Conservation (phyloP, 805 yeast genomes). For the Zygosaccharomyces lentus region DNA sequence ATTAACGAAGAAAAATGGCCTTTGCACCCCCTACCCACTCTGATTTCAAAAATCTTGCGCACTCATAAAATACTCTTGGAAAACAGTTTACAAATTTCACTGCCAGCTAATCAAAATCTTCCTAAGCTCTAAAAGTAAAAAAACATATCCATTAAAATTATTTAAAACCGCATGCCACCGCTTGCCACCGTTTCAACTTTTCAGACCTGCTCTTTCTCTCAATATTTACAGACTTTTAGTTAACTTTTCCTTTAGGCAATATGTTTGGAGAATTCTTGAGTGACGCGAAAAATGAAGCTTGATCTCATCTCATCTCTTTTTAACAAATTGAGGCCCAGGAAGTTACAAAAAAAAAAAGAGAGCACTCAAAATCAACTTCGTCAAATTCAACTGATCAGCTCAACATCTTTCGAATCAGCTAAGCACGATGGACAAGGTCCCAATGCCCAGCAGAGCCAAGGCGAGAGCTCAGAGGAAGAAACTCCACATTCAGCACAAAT, state of each 20-base stretch:
- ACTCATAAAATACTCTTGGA: too few relatives aligned
- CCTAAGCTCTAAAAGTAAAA: too few relatives aligned
- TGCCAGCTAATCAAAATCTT: too few relatives aligned
- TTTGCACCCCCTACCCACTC: too few relatives aligned
- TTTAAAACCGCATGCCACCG: too few relatives aligned
- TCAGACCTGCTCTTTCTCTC: background rate
- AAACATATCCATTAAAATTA: too few relatives aligned
- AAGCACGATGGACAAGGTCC: constrained; percentile 10
- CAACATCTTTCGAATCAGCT: background rate
- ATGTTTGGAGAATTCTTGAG: background rate
- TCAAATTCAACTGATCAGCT: background rate
- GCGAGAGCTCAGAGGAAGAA: constrained; percentile 26
- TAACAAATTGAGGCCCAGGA: background rate
- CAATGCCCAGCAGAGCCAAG: constrained; percentile 21
- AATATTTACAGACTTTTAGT: background rate
- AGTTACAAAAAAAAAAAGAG: background rate
- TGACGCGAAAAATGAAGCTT: constrained; percentile 7
- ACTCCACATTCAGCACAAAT: constrained; percentile 29
- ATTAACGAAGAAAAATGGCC: too few relatives aligned
- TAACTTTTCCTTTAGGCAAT: background rate
- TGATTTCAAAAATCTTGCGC: too few relatives aligned
- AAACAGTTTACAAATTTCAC: too few relatives aligned
- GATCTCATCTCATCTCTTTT: background rate
- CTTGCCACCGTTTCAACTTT: too few relatives aligned
- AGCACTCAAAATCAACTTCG: background rate